Evolutionary conservation across 208 protist species (phyloP).

Genomic region (Acanthamoeba culbertsoni): DNA sequence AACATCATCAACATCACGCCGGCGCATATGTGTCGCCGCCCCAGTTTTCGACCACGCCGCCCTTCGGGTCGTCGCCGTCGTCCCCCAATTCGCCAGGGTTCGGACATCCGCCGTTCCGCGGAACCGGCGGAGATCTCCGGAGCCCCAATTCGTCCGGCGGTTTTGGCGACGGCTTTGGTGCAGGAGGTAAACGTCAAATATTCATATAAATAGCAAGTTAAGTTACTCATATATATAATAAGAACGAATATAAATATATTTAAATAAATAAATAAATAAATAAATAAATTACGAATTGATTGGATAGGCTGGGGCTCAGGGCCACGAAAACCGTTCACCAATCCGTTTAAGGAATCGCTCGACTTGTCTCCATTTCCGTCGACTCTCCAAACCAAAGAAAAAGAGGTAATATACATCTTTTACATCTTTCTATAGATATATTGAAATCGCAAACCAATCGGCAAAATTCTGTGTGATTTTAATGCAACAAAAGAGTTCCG

Average conservation of each 20-base stretch:
- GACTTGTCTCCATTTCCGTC: neutral
- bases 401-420: neutral
- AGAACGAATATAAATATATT: too few species aligned
- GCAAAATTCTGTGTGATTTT: neutral
- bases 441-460: neutral
- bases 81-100: neutral
- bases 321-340: neutral
- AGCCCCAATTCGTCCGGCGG: neutral
- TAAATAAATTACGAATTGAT: too few species aligned
- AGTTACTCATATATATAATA: too few species aligned
- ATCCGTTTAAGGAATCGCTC: conserved; percentile 28
- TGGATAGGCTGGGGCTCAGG: conserved; percentile 18
- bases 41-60: neutral
- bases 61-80: neutral
- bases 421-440: neutral
- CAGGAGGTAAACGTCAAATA: neutral
- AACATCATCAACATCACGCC: neutral
- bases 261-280: too few species aligned
- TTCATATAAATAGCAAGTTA: too few species aligned
- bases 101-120: neutral
- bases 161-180: neutral
- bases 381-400: neutral
- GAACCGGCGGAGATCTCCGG: neutral
- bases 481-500: neutral
- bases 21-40: too few species aligned